Conservation (phyloP, 306 rosid species). For the Malus domestica region DNA sequence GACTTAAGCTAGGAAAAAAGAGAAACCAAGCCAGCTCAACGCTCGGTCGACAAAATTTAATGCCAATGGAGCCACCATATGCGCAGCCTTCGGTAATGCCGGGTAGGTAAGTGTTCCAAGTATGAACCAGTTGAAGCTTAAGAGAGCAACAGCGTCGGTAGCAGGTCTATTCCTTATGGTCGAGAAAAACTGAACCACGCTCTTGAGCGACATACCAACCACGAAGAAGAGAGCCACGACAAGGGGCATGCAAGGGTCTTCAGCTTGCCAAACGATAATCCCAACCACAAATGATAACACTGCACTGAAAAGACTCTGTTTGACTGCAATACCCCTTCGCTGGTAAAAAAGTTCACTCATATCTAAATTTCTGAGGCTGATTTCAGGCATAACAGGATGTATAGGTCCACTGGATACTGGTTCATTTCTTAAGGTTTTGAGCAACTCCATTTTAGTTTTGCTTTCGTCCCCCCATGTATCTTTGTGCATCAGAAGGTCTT, state of each 20-base stretch:
- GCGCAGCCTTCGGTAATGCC: constrained; percentile 47
- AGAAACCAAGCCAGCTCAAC: constrained; percentile 25
- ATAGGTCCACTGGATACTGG: constrained; percentile 4
- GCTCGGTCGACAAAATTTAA: constrained; percentile 12
- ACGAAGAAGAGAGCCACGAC: constrained; percentile 65
- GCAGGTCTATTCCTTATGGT: constrained; percentile 64
- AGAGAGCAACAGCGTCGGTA: constrained; percentile 62
- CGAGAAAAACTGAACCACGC: constrained; percentile 62
- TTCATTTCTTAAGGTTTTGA: constrained; percentile 31
- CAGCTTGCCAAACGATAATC: constrained; percentile 59
- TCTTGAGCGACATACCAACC: constrained; percentile 74
- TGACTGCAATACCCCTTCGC: constrained; percentile 46
- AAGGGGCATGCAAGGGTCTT: constrained; percentile 75
- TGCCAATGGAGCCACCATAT: constrained; percentile 32
- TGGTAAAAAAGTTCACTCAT: constrained; percentile 16
- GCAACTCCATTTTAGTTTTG: constrained; percentile 28
- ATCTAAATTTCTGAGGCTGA: constrained; percentile 13
- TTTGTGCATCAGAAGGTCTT: constrained; percentile 31
- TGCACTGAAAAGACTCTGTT: constrained; percentile 62
- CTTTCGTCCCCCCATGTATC: constrained; percentile 31
- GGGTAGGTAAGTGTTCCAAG: constrained; percentile 81
- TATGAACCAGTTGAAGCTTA: constrained; percentile 78
- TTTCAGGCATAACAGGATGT: constrained; percentile 17
- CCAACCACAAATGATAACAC: constrained; percentile 64
- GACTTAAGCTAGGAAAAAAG: constrained; percentile 1